Conservation (phyloP, 352 stramenopile genomes). For the Phytopythium ostracodes region DNA sequence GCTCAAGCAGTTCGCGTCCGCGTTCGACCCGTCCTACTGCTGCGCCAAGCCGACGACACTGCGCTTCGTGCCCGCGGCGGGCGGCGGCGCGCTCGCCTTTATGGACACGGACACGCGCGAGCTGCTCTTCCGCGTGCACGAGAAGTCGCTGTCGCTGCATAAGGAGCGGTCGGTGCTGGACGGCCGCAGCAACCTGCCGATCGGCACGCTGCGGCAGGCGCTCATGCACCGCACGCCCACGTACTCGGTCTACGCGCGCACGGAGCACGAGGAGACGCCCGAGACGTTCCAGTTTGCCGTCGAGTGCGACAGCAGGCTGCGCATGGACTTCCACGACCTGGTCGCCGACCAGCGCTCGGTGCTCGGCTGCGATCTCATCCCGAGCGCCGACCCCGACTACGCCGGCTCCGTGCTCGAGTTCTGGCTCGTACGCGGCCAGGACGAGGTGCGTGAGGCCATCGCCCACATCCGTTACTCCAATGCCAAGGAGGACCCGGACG, state of each 20-base stretch:
- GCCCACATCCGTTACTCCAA: slow-evolving; percentile 19
- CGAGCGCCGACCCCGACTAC: slow-evolving; percentile 6
- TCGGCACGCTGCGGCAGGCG: slow-evolving; percentile 26
- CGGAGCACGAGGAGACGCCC: slow-evolving; percentile 34
- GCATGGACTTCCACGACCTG: slow-evolving; percentile 32
- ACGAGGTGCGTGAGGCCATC: slow-evolving; percentile 27
- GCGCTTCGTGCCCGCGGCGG: slow-evolving; percentile 14
- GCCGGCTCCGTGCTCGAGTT: slow-evolving; percentile 19
- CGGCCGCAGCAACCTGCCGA: slow-evolving; percentile 23
- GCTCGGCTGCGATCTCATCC: slow-evolving; percentile 21
- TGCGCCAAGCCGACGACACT: slow-evolving; percentile 19
- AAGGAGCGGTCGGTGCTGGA: slow-evolving; percentile 32
- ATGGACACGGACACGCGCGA: slow-evolving; percentile 18
- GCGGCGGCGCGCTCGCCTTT: slow-evolving; percentile 8
- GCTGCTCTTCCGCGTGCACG: slow-evolving; percentile 22
- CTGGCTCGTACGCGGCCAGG: slow-evolving; percentile 29
- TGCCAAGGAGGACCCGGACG: background rate
- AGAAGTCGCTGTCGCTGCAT: slow-evolving; percentile 30
- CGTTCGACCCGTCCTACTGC: slow-evolving; percentile 28
- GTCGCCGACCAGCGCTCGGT: slow-evolving; percentile 26
- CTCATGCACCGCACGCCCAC: slow-evolving; percentile 32
- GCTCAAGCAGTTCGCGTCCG: slow-evolving; percentile 32
- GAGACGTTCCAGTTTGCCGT: slow-evolving; percentile 31
- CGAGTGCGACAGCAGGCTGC: slow-evolving; percentile 16
- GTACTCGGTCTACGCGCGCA: slow-evolving; percentile 29